Conservation (phyloP, 2,329 filamentous ascomycete species). For the Hypoxylon sp. region DNA sequence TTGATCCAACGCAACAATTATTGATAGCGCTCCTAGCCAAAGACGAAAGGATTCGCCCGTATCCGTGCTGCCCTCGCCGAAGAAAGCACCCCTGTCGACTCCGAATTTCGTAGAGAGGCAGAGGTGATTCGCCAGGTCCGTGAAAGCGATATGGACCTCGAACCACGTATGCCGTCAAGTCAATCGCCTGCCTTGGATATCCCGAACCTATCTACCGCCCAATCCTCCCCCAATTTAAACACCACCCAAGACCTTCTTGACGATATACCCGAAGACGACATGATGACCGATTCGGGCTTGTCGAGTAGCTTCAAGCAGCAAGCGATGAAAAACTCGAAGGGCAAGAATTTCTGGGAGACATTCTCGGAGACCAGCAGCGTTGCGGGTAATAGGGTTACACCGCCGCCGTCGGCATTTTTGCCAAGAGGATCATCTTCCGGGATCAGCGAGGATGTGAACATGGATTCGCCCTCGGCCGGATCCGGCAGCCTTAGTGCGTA, state of each 20-base stretch:
- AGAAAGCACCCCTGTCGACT: constrained; percentile 87
- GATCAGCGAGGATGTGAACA: constrained; percentile 76
- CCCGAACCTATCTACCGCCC: constrained; percentile 66
- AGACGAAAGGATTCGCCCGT: constrained; percentile 94
- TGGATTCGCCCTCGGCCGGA: constrained; percentile 72
- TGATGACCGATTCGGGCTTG: constrained; percentile 68
- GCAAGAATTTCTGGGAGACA: constrained; percentile 80
- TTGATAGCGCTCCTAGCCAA: constrained; percentile 72
- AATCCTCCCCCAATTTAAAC: constrained; percentile 75
- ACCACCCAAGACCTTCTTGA: constrained; percentile 74
- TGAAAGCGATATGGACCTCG: constrained; percentile 81
- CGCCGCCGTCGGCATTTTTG: constrained; percentile 74
- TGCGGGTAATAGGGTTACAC: constrained; percentile 56
- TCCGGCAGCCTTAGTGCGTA: constrained; percentile 51
- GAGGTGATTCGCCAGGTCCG: constrained; percentile 96
- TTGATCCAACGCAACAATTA: background rate
- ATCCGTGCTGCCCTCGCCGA: constrained; percentile 91
- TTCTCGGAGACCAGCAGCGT: constrained; percentile 76
- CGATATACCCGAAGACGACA: constrained; percentile 76
- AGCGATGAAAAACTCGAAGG: constrained; percentile 76
- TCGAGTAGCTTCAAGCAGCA: constrained; percentile 82
- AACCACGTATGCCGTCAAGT: constrained; percentile 56
- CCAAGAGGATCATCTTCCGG: constrained; percentile 69
- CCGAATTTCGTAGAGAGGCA: constrained; percentile 88
- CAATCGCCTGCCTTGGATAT: constrained; percentile 56